Base-by-base conservation (phyloP, 257 asterid genomes). In the Solanum sitiens region DNA sequence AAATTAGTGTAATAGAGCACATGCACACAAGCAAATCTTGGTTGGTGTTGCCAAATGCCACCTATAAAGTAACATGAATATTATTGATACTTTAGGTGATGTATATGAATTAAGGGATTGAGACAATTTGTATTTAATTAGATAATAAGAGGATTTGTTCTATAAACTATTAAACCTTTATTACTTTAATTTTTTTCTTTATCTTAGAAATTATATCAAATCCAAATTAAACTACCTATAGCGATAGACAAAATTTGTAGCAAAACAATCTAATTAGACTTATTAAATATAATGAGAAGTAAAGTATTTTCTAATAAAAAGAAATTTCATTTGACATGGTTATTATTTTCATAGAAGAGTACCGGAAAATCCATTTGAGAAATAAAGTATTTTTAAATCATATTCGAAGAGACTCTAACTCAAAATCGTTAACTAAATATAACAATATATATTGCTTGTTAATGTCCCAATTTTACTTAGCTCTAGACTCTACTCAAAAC, bases 31-130 rank as follows among this genome's bases (percentile, higher is more conserved):
- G 25, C n/a, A 44, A 77, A 44, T 44, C 6, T 30, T 25, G 14
- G 67, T 79, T 1, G 27, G 40, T 16, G 40, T 47, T 79, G 42
- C 18, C 53, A 45, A 45, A 45, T 12, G 53, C 42, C 65, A 45
- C 67, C 85, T 79, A 45, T 79, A 79, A 45, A 27, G 67, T 8
- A 79, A 79, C 85, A 79, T n/a, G 39, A 25, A 25, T 18, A 79
- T 79, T 79, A 13, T 79, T 79, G 25, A 45, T 79, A 42, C 14
- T 45, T 11, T 79, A 2, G 11, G 25, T 45, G 84, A 45, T 79
- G 42, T 15, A 45, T 79, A 79, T 44, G 84, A 45, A 44, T 23
- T 5, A 79, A 9, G 16, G 59, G 33, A 76, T 21, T 6, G 6
- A 7, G 2, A 20, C 11, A 75, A 75, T 23, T 12, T 77, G 63